A percentile compares a stretch with the other conserved stretches of the same genome.
Evolutionary conservation across 1,139 yeast species (phyloP).

Genomic region (Saccharomycopsis hybrid): DNA sequence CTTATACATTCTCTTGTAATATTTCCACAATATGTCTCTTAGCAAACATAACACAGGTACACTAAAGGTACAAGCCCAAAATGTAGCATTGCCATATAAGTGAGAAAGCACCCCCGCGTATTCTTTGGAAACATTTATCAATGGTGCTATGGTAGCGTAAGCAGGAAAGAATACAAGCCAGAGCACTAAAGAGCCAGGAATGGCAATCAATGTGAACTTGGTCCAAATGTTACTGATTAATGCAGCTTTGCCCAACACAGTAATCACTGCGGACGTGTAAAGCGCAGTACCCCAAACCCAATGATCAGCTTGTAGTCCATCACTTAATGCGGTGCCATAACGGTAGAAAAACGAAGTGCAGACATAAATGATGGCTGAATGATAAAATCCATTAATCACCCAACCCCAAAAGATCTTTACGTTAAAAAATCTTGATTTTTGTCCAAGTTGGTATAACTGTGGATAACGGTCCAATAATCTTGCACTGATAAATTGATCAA

Average conservation of each 20-base stretch:
- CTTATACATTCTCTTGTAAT: constrained; percentile 80
- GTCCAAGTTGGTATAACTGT: constrained; percentile 86
- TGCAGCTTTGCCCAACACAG: constrained; percentile 94
- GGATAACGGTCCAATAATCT: constrained; percentile 87
- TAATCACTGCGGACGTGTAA: constrained; percentile 80
- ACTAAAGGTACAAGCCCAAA: constrained; percentile 80
- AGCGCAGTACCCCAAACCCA: constrained; percentile 96
- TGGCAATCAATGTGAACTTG: constrained; percentile 81
- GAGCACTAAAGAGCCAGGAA: constrained; percentile 83
- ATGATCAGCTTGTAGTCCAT: constrained; percentile 76
- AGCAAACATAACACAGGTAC: constrained; percentile 71
- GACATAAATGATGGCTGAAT: constrained; percentile 77
- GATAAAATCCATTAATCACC: constrained; percentile 93
- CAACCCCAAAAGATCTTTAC: constrained; percentile 95
- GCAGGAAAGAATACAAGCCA: constrained; percentile 88
- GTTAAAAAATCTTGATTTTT: constrained; percentile 79
- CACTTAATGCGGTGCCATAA: constrained; percentile 57
- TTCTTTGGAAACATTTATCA: constrained; percentile 74
- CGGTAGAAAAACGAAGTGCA: constrained; percentile 65
- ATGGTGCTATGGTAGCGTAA: constrained; percentile 81
- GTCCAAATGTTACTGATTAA: constrained; percentile 92
- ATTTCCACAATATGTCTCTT: constrained; percentile 92
- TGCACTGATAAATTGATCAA: constrained; percentile 94
- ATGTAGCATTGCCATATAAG: constrained; percentile 69
- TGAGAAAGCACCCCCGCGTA: constrained; percentile 74